These are phyloP conservation scores for Suhomyces xylopsoci DNA, from an alignment of 805 yeast species.

Conservation along the genomic window DNA sequence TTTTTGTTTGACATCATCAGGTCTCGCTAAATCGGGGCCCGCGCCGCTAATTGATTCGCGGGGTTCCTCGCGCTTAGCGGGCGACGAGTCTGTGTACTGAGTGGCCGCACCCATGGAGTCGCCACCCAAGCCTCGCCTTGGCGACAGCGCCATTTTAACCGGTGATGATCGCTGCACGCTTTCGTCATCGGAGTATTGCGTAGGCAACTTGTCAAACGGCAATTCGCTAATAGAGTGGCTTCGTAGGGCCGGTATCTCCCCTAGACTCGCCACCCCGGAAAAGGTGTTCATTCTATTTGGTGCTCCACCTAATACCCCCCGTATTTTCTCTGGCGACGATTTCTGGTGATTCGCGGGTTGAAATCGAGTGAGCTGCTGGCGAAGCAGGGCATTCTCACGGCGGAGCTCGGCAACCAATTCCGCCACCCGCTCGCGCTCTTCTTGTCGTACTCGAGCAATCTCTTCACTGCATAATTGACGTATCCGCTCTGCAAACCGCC, in stretches of 20 bases:
- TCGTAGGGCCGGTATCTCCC: slow-evolving; percentile 9
- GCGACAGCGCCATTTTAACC: slow-evolving; percentile 2
- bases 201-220: slow-evolving; percentile 20
- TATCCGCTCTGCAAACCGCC: slow-evolving; percentile 3
- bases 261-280: slow-evolving; percentile 4
- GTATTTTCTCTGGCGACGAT: not conserved
- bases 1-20: not conserved
- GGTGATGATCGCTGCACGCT: slow-evolving; percentile 9
- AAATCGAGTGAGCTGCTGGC: not conserved
- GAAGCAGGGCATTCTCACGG: not conserved
- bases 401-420: not conserved
- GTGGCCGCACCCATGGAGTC: not conserved
- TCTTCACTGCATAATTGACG: not conserved
- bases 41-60: not conserved
- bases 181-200: slow-evolving; percentile 26
- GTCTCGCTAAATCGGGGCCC: not conserved
- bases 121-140: not conserved
- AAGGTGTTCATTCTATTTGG: slow-evolving; percentile 5
- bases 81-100: slow-evolving; percentile 2
- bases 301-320: not conserved
- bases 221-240: slow-evolving; percentile 12
- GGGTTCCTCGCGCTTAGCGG: not conserved
- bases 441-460: not conserved
- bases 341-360: not conserved
- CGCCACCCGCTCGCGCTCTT: not conserved